These are phyloP conservation scores for Pleodorina starrii DNA, from an alignment of 139 green algal species.

Conservation along the genomic window DNA sequence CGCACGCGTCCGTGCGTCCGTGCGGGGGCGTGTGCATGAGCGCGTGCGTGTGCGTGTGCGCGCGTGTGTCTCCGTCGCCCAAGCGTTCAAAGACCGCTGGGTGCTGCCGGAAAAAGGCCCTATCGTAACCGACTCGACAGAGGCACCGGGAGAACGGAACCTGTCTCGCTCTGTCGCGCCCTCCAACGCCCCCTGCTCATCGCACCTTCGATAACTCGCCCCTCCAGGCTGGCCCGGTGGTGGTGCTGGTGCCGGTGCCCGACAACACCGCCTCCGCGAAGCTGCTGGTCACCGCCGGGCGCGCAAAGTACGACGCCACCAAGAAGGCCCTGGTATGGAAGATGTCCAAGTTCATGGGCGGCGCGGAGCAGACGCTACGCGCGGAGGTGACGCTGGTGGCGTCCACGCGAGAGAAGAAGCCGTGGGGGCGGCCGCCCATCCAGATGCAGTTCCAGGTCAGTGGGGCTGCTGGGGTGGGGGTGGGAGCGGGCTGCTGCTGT, in stretches of 20 bases:
- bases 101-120: too few species aligned
- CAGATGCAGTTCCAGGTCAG: slow-evolving; percentile 86
- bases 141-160: too few species aligned
- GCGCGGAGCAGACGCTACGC: slow-evolving; percentile 85
- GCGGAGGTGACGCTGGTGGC: slow-evolving; percentile 93
- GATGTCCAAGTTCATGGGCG: slow-evolving; percentile 77
- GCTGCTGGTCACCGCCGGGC: slow-evolving; percentile 85
- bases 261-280: slow-evolving; percentile 92
- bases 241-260: slow-evolving; percentile 92
- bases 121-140: too few species aligned
- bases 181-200: background rate
- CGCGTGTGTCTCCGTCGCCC: too few species aligned
- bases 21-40: too few species aligned
- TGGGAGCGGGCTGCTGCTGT: too few species aligned
- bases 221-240: slow-evolving; percentile 54
- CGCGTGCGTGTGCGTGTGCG: too few species aligned
- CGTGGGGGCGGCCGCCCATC: slow-evolving; percentile 90
- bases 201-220: background rate
- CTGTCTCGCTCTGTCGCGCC: background rate
- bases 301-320: slow-evolving; percentile 95
- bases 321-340: slow-evolving; percentile 82
- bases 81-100: too few species aligned
- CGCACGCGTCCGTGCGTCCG: too few species aligned
- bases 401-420: slow-evolving; percentile 87
- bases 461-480: too few species aligned